These are phyloP conservation scores for Lactifluus echinatus DNA, from an alignment of 768 basidiomycete genomes.

Conservation along the genomic window DNA sequence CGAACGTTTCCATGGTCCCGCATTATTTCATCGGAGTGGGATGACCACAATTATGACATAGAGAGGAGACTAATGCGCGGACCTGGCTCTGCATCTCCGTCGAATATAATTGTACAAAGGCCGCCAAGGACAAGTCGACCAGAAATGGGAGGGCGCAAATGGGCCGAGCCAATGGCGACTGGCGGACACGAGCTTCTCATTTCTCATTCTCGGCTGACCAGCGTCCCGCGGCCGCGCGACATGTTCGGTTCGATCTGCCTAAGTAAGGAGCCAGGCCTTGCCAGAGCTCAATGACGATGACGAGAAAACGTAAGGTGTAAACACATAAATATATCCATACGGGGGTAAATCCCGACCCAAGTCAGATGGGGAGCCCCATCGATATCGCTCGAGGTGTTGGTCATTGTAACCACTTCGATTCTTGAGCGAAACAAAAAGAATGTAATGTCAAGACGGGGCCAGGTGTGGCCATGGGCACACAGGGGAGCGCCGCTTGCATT, in stretches of 20 bases:
- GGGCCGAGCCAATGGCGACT: not conserved
- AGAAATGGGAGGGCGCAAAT: not conserved
- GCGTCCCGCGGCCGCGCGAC: conserved; percentile 6
- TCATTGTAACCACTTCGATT: no score
- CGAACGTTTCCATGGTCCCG: not conserved
- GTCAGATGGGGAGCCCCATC: no score
- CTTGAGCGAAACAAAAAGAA: not conserved
- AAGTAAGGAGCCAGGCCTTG: not conserved
- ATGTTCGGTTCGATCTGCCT: not conserved
- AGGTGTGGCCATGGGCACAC: no score
- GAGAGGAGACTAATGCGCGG: not conserved
- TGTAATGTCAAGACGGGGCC: not conserved
- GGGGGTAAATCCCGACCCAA: conserved; percentile 4
- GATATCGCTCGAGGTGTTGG: no score
- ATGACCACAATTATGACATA: not conserved
- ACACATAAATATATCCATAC: conserved; percentile 12
- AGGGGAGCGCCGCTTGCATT: conserved; percentile 4
- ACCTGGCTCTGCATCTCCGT: not conserved
- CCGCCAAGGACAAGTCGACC: not conserved
- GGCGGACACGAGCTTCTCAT: not conserved
- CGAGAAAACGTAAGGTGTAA: conserved; percentile 11
- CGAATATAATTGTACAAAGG: not conserved
- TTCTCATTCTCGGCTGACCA: not conserved
- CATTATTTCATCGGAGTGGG: not conserved
- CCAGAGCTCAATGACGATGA: not conserved